These are phyloP conservation scores for Parvularia atlantis DNA, from an alignment of 78 protist genomes.

Conservation along the genomic window DNA sequence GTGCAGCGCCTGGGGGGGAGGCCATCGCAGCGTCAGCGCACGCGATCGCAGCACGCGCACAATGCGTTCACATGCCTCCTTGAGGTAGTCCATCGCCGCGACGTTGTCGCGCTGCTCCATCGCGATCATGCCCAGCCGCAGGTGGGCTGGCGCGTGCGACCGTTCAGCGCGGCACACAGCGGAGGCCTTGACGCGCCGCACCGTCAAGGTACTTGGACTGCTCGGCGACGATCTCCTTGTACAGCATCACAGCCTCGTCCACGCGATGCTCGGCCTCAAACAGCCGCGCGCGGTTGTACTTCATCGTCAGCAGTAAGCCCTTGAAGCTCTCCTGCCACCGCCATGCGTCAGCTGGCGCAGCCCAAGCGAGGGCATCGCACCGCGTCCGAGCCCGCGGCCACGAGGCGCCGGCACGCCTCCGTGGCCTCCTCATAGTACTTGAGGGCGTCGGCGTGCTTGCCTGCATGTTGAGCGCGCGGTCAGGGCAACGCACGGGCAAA, in stretches of 20 bases:
- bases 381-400: background rate
- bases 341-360: background rate
- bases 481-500: no score
- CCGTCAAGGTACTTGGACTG: background rate
- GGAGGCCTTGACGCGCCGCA: no score
- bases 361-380: background rate
- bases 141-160: no score
- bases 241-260: background rate
- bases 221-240: background rate
- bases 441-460: background rate
- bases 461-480: background rate
- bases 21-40: no score
- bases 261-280: background rate
- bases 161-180: no score
- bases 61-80: no score
- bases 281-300: slow-evolving; percentile 1
- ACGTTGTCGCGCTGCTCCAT: no score
- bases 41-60: no score
- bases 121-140: no score
- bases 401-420: no score
- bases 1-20: no score
- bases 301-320: background rate
- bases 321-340: background rate
- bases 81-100: no score
- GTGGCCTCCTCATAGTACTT: background rate